phyloP scores from a whole-genome alignment of 805 yeast genomes.

The Yamadazyma ubonensis region DNA sequence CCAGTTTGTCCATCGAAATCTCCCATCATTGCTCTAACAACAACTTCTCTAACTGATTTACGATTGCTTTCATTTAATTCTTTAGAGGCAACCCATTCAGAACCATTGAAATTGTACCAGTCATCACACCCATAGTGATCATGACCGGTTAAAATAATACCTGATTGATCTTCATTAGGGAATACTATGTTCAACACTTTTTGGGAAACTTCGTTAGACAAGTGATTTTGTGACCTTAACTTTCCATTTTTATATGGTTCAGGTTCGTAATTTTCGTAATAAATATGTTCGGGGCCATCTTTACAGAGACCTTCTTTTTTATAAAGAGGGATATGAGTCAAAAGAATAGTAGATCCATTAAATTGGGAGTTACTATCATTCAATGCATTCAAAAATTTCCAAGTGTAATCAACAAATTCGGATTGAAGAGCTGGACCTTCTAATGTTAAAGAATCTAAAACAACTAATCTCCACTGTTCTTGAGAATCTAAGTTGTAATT shows the following conservation, averaged over 20 bases:
- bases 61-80: constrained; percentile 20
- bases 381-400: constrained; percentile 69
- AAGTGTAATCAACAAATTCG: constrained; percentile 62
- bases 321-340: constrained; percentile 89
- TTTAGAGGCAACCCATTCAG: constrained; percentile 62
- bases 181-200: constrained; percentile 71
- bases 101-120: constrained; percentile 48
- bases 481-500: constrained; percentile 62
- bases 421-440: constrained; percentile 90
- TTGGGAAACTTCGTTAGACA: constrained; percentile 64
- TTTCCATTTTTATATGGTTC: constrained; percentile 70
- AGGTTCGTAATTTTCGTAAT: constrained; percentile 49
- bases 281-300: constrained; percentile 71
- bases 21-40: constrained; percentile 95
- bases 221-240: constrained; percentile 82
- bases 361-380: constrained; percentile 48
- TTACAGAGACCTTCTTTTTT: constrained; percentile 79
- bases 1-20: constrained; percentile 91
- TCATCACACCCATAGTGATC: constrained; percentile 93
- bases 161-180: constrained; percentile 58
- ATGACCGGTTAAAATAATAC: constrained; percentile 88
- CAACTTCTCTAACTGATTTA: constrained; percentile 64
- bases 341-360: constrained; percentile 74
- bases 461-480: constrained; percentile 87
- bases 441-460: constrained; percentile 73